These are phyloP conservation scores for Fusarium chuoi DNA, from an alignment of 2,329 filamentous ascomycete genomes.

Conservation along the genomic window DNA sequence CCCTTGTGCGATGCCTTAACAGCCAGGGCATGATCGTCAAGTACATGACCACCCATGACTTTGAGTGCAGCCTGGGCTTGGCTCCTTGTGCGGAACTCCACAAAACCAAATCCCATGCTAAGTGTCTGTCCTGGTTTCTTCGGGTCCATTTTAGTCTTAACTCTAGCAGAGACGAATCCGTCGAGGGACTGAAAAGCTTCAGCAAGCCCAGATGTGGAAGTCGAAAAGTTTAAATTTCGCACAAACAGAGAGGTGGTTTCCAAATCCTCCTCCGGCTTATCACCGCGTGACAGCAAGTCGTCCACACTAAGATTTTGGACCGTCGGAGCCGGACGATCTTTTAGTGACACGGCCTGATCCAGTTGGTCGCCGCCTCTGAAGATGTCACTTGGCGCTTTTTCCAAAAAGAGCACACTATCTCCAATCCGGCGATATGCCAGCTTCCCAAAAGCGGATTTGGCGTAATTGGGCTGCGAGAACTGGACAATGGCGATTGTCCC, in stretches of 20 bases:
- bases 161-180: constrained; percentile 87
- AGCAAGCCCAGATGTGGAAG: constrained; percentile 78
- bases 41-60: constrained; percentile 86
- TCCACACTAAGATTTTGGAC: constrained; percentile 73
- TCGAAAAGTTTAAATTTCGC: constrained; percentile 92
- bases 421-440: constrained; percentile 92
- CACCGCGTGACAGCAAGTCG: constrained; percentile 72
- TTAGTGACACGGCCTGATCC: constrained; percentile 45
- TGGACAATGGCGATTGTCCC: constrained; percentile 95
- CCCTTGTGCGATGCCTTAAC: constrained; percentile 90
- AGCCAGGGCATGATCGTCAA: constrained; percentile 88
- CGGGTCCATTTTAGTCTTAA: constrained; percentile 94
- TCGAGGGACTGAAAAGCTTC: constrained; percentile 83
- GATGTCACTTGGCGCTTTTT: constrained; percentile 89
- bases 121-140: constrained; percentile 88
- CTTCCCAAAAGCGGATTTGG: constrained; percentile 83
- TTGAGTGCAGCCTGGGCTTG: constrained; percentile 82
- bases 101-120: constrained; percentile 97
- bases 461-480: constrained; percentile 81
- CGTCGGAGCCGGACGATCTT: constrained; percentile 52
- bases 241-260: constrained; percentile 88
- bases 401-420: constrained; percentile 89
- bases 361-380: constrained; percentile 60
- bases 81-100: constrained; percentile 82
- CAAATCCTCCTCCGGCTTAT: constrained; percentile 62